phyloP scores from a whole-genome alignment of 306 rosid species.

The Argentina anserina region DNA sequence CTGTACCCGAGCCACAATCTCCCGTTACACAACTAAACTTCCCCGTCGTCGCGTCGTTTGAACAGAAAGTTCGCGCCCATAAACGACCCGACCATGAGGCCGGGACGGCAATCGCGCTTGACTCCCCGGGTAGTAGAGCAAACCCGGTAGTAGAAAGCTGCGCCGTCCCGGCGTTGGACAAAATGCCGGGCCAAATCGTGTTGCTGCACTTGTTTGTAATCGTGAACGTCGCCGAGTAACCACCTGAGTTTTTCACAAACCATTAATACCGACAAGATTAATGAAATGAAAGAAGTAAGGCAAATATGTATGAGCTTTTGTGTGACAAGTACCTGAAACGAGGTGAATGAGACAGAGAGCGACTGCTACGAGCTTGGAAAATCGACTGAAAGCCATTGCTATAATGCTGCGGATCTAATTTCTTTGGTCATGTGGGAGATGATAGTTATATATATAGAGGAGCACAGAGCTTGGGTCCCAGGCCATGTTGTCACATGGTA shows the following conservation, averaged over 20 bases:
- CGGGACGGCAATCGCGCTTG: slow-evolving; percentile 43
- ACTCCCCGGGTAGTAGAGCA: slow-evolving; percentile 42
- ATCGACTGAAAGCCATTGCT: slow-evolving; percentile 3
- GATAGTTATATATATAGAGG: background rate
- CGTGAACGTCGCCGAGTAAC: slow-evolving; percentile 56
- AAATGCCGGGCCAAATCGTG: slow-evolving; percentile 76
- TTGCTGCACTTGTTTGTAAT: slow-evolving; percentile 57
- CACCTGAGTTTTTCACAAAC: slow-evolving; percentile 27
- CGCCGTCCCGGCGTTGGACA: slow-evolving; percentile 65
- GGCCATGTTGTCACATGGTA: background rate
- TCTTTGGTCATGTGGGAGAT: background rate
- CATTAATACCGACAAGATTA: background rate
- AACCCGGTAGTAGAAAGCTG: slow-evolving; percentile 71
- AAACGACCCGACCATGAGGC: slow-evolving; percentile 81
- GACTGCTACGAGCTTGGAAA: background rate
- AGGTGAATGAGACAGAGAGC: background rate
- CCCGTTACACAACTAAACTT: slow-evolving; percentile 73
- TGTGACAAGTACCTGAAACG: slow-evolving; percentile 4
- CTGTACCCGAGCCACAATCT: slow-evolving; percentile 61
- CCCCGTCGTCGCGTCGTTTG: slow-evolving; percentile 42
- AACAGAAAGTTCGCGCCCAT: slow-evolving; percentile 75
- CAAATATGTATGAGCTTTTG: background rate
- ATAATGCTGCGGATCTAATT: background rate
- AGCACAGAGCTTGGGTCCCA: background rate
- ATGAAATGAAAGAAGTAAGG: background rate